Evolutionary conservation across 768 basidiomycete species (phyloP).

Genomic region (Boletus sensibilis): DNA sequence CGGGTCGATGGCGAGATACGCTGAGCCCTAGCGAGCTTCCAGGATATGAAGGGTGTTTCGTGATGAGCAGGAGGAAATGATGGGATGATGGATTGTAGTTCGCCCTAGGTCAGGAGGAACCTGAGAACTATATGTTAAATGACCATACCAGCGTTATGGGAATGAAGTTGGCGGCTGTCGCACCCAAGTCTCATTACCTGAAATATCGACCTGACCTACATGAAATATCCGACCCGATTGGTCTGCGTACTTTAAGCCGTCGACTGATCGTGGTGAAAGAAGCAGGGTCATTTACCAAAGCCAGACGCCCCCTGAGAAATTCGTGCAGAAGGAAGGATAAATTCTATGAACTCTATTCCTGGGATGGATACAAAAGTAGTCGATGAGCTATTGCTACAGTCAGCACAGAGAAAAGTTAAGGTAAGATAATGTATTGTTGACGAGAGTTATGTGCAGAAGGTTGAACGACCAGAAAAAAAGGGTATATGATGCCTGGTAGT

Average conservation of each 20-base stretch:
- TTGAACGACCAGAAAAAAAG: background rate
- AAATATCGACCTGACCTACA: background rate
- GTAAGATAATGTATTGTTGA: background rate
- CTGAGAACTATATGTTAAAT: background rate
- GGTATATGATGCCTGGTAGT: background rate
- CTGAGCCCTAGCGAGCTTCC: slow-evolving; percentile 56
- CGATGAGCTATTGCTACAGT: slow-evolving; percentile 22
- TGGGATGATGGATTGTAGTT: background rate
- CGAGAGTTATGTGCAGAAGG: background rate
- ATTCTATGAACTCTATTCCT: slow-evolving; percentile 2
- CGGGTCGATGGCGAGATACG: slow-evolving; percentile 88
- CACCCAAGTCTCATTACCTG: background rate
- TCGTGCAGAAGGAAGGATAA: background rate
- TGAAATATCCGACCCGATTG: background rate
- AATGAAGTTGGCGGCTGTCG: background rate
- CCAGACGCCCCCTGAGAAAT: background rate
- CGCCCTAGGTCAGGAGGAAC: background rate
- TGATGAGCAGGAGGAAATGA: slow-evolving; percentile 65
- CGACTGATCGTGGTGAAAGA: background rate
- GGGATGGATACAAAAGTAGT: slow-evolving; percentile 2
- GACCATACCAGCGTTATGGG: background rate
- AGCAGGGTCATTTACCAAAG: background rate
- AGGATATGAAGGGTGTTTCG: slow-evolving; percentile 88
- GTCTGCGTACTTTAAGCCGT: background rate
- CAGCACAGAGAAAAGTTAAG: background rate